phyloP scores from a whole-genome alignment of 2,329 filamentous ascomycete genomes.

The Cladosporium velox region DNA sequence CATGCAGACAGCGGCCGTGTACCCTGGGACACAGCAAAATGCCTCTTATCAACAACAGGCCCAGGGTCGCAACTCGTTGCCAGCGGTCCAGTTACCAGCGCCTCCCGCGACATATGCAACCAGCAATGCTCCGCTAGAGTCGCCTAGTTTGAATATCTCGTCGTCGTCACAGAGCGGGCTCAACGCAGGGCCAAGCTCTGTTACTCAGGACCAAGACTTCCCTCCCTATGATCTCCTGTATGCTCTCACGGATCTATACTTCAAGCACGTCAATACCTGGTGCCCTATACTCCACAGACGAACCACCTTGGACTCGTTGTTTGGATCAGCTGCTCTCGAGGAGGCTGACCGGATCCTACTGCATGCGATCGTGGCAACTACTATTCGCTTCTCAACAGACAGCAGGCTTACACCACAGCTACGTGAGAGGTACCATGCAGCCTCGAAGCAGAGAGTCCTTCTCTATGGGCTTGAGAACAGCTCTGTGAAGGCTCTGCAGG shows the following conservation, averaged over 20 bases:
- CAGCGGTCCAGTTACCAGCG: constrained; percentile 25
- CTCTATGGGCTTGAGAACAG: constrained; percentile 88
- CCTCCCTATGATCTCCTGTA: constrained; percentile 63
- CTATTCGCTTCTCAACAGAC: constrained; percentile 80
- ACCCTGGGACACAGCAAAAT: constrained; percentile 30
- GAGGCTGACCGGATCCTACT: constrained; percentile 81
- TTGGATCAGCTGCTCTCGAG: constrained; percentile 73
- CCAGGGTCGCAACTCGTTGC: constrained; percentile 27
- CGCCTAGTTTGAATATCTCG: constrained; percentile 59
- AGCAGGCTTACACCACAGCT: constrained; percentile 70
- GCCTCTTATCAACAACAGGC: constrained; percentile 31
- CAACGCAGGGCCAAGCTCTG: constrained; percentile 24
- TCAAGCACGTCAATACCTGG: constrained; percentile 66
- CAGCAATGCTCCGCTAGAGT: constrained; percentile 53
- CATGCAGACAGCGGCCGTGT: constrained; percentile 47
- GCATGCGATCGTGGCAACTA: constrained; percentile 86
- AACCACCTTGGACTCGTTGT: constrained; percentile 75
- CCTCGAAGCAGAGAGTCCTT: constrained; percentile 82
- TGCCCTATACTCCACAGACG: constrained; percentile 88
- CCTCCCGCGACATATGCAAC: constrained; percentile 34
- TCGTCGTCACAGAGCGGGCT: constrained; percentile 24
- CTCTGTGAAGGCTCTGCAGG: constrained; percentile 83
- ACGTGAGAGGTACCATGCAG: constrained; percentile 72
- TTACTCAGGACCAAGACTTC: constrained; percentile 50
- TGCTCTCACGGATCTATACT: constrained; percentile 62